phyloP scores from a whole-genome alignment of 495 filamentous ascomycete genomes.

The Neurospora sublineolata region DNA sequence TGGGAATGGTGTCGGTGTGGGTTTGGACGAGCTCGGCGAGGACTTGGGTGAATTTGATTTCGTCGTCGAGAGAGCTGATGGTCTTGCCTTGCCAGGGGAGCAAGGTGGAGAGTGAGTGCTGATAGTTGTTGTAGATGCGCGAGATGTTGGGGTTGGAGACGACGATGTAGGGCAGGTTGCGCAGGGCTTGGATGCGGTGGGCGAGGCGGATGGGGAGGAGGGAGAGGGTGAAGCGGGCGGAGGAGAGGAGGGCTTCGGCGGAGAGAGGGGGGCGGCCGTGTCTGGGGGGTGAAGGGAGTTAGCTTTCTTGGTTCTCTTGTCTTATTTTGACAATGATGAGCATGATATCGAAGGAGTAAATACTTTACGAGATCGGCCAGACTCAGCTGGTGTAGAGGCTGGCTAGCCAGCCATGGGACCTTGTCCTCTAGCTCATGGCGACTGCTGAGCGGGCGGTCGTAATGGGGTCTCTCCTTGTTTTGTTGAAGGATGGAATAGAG shows the following conservation, averaged over 20 bases:
- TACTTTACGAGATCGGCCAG: conserved; percentile 86
- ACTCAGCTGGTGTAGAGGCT: conserved; percentile 68
- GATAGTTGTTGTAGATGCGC: conserved; percentile 87
- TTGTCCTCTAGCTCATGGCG: conserved; percentile 44
- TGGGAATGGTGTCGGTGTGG: conserved; percentile 86
- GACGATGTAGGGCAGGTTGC: conserved; percentile 93
- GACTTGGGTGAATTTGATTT: conserved; percentile 79
- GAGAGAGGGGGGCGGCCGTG: conserved; percentile 85
- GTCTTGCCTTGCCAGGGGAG: conserved; percentile 67
- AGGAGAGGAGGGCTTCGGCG: conserved; percentile 63
- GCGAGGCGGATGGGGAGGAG: conserved; percentile 89
- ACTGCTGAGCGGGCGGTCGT: background rate
- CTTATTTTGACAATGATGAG: too few species aligned
- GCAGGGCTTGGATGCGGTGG: conserved; percentile 79
- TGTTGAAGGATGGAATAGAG: background rate
- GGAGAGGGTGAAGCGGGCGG: conserved; percentile 89
- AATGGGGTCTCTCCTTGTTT: background rate
- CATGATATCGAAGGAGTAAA: too few species aligned
- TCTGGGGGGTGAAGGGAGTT: too few species aligned
- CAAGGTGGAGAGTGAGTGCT: conserved; percentile 80
- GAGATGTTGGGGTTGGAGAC: conserved; percentile 90
- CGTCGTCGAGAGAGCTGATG: conserved; percentile 76
- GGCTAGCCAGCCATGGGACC: conserved; percentile 64
- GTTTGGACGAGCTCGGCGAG: conserved; percentile 89
- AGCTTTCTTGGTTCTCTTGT: too few species aligned